These are phyloP conservation scores for Ophiocordyceps unilateralis DNA, from an alignment of 2,329 filamentous ascomycete genomes.

Conservation along the genomic window DNA sequence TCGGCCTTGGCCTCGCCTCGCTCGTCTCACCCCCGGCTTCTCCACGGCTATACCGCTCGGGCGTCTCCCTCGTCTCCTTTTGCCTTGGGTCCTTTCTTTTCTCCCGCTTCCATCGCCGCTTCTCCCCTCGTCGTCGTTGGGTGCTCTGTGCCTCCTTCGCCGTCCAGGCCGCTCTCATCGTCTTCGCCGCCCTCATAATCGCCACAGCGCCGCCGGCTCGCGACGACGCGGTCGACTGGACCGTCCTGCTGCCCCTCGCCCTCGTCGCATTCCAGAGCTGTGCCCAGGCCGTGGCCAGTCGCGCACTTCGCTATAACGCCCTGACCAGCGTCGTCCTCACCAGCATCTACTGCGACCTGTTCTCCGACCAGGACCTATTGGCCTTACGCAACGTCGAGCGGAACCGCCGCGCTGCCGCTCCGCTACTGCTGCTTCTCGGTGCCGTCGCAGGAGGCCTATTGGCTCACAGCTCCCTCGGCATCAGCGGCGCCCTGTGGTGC, in stretches of 20 bases:
- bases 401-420: conserved; percentile 32
- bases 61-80: conserved; percentile 53
- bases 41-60: conserved; percentile 35
- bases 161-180: conserved; percentile 31
- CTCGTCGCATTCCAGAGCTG: conserved; percentile 62
- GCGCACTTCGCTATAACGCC: conserved; percentile 50
- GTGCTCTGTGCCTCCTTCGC: conserved; percentile 43
- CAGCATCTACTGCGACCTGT: conserved; percentile 67
- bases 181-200: conserved; percentile 35
- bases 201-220: conserved; percentile 24
- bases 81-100: conserved; percentile 58
- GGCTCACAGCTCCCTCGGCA: conserved; percentile 28
- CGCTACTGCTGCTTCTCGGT: conserved; percentile 28
- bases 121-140: conserved; percentile 45
- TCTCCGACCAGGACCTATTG: conserved; percentile 42
- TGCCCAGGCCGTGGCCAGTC: conserved; percentile 60
- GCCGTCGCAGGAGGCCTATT: conserved; percentile 32
- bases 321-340: conserved; percentile 67
- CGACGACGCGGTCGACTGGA: conserved; percentile 33
- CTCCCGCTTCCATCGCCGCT: conserved; percentile 45
- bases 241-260: conserved; percentile 47
- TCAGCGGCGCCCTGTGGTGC: conserved; percentile 40
- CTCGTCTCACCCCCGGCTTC: conserved; percentile 17
- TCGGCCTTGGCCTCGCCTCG: conserved; percentile 54
- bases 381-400: conserved; percentile 26